phyloP scores from a whole-genome alignment of 208 protist genomes.

The Trichomonas gallinae region DNA sequence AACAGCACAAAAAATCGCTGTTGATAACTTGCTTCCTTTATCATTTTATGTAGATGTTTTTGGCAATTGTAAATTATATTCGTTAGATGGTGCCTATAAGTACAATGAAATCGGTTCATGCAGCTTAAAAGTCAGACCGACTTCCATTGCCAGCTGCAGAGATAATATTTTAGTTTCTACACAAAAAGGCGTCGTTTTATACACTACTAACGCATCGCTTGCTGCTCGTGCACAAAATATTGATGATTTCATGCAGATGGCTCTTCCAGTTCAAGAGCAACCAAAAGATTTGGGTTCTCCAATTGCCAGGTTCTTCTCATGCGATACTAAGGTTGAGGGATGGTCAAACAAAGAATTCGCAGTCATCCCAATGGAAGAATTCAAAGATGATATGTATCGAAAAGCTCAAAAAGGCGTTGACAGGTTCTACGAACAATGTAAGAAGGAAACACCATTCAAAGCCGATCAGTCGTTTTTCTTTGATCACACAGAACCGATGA shows the following conservation, averaged over 20 bases:
- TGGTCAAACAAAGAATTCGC: not conserved
- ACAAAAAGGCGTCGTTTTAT: not conserved
- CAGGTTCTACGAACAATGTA: not conserved
- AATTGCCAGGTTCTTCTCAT: not conserved
- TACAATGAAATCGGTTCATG: not conserved
- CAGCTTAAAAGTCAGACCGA: not conserved
- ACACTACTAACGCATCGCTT: not conserved
- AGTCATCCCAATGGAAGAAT: not conserved
- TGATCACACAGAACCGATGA: not conserved
- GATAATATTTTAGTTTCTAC: not conserved
- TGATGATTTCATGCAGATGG: not conserved
- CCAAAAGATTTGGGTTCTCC: not conserved
- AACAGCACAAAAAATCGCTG: not conserved
- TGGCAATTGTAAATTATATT: not conserved
- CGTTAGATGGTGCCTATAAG: not conserved
- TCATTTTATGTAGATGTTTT: not conserved
- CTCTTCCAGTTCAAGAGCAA: not conserved
- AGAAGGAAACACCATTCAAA: not conserved
- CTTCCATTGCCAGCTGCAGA: not conserved
- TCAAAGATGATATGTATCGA: not conserved
- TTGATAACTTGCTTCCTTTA: not conserved
- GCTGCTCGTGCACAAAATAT: not conserved
- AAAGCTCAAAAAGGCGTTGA: not conserved
- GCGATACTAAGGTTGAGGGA: not conserved
- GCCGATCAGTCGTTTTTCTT: not conserved